Percentiles rank a stretch among this genome's conserved stretches.
Conservation (phyloP, 106 monocot genomes). For the Hemerocallis citrina region DNA sequence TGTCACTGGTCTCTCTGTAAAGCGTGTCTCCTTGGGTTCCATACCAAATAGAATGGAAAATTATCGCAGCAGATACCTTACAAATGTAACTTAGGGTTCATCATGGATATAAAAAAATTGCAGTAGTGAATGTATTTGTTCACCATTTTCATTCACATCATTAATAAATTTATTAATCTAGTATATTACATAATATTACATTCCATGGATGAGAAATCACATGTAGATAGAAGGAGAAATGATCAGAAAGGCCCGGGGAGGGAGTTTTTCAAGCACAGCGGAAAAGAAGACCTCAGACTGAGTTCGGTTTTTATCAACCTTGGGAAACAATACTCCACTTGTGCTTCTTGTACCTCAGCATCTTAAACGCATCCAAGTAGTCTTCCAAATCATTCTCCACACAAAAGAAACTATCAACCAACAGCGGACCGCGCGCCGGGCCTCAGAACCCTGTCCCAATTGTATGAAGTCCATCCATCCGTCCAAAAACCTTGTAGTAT, state of each 20-base stretch:
- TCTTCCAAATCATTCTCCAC: slow-evolving; percentile 43
- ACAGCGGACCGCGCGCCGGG: slow-evolving; percentile 61
- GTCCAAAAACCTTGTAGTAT: slow-evolving; percentile 65
- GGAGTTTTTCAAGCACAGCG: slow-evolving; percentile 76
- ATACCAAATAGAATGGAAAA: too few relatives aligned
- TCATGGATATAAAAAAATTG: too few relatives aligned
- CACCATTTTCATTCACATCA: too few relatives aligned
- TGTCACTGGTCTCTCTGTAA: too few relatives aligned
- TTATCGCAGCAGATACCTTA: too few relatives aligned
- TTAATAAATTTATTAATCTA: too few relatives aligned
- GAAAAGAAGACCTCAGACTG: slow-evolving; percentile 72
- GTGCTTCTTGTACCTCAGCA: slow-evolving; percentile 61
- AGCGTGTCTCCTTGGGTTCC: too few relatives aligned
- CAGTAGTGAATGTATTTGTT: too few relatives aligned
- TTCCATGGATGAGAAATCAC: too few relatives aligned
- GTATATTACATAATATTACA: too few relatives aligned
- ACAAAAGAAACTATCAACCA: slow-evolving; percentile 80
- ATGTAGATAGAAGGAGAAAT: too few relatives aligned
- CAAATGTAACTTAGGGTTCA: too few relatives aligned
- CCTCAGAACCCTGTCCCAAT: slow-evolving; percentile 74
- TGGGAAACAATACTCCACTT: slow-evolving; percentile 58
- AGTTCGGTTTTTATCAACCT: slow-evolving; percentile 59
- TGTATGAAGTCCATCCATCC: slow-evolving; percentile 74
- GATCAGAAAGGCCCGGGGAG: slow-evolving; percentile 66
- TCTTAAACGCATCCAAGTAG: slow-evolving; percentile 53